Conservation (phyloP, 192 early-diverging fungal genomes). For the Linderina pennispora region DNA sequence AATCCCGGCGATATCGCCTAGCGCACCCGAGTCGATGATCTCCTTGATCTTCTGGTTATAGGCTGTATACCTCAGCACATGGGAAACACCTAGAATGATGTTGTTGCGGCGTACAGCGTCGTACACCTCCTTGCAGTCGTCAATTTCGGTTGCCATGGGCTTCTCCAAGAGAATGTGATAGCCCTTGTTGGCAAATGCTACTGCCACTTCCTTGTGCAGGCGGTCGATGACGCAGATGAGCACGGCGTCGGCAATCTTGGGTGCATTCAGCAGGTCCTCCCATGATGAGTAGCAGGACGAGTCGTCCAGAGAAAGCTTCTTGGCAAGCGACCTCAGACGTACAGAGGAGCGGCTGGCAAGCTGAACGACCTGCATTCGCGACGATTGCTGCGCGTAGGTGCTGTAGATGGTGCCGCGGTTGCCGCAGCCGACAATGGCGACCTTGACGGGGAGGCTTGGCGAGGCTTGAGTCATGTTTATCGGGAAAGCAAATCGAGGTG, state of each 20-base stretch:
- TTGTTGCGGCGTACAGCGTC: slow-evolving; percentile 33
- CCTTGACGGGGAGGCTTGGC: slow-evolving; percentile 3
- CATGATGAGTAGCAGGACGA: slow-evolving; percentile 6
- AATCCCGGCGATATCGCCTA: slow-evolving; percentile 61
- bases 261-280: slow-evolving; percentile 20
- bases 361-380: slow-evolving; percentile 40
- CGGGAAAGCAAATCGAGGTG: too few species aligned
- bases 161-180: slow-evolving; percentile 66
- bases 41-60: slow-evolving; percentile 52
- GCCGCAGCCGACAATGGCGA: slow-evolving; percentile 12
- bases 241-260: slow-evolving; percentile 47
- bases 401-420: slow-evolving; percentile 11
- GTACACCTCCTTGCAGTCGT: slow-evolving; percentile 49
- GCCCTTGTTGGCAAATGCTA: slow-evolving; percentile 45
- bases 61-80: slow-evolving; percentile 56
- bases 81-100: slow-evolving; percentile 47
- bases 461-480: not conserved
- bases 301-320: not conserved
- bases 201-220: slow-evolving; percentile 45
- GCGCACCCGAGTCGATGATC: slow-evolving; percentile 45
- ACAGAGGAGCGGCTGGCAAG: slow-evolving; percentile 41
- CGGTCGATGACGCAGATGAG: slow-evolving; percentile 49
- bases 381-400: slow-evolving; percentile 6
- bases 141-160: slow-evolving; percentile 52
- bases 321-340: slow-evolving; percentile 19